Evolutionary conservation across 1,284 basidiomycete species (phyloP).

Genomic region (Moesziomyces globuligerus): DNA sequence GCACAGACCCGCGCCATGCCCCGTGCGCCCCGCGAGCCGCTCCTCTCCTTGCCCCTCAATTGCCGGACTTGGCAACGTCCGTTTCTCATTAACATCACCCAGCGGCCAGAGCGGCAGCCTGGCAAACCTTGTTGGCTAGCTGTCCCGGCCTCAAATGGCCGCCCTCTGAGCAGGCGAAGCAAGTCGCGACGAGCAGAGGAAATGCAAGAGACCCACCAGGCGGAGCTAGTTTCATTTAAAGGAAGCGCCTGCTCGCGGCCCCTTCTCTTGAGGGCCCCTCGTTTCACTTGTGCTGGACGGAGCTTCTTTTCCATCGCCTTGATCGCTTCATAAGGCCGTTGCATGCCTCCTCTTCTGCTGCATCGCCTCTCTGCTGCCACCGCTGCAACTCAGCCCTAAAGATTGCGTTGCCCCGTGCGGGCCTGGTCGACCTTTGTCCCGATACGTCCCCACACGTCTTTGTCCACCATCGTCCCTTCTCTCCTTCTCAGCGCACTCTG

Average conservation of each 20-base stretch:
- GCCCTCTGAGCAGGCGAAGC: no score
- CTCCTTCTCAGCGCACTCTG: slow-evolving; percentile 7
- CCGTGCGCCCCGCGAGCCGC: no score
- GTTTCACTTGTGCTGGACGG: slow-evolving; percentile 14
- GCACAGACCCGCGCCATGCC: not conserved
- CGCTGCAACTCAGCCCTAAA: slow-evolving; percentile 13
- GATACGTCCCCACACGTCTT: slow-evolving; percentile 7
- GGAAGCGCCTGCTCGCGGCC: slow-evolving; percentile 12
- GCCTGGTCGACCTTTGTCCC: not conserved
- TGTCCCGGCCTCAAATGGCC: no score
- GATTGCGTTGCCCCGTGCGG: slow-evolving; percentile 12
- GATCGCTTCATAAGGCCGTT: slow-evolving; percentile 16
- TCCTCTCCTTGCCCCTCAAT: not conserved
- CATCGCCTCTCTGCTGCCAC: not conserved
- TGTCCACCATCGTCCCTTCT: slow-evolving; percentile 6
- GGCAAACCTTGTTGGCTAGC: not conserved
- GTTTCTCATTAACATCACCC: not conserved
- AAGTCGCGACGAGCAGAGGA: no score
- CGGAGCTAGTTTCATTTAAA: slow-evolving; percentile 29
- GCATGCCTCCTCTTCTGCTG: slow-evolving; percentile 3
- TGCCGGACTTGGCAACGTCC: not conserved
- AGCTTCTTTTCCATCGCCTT: slow-evolving; percentile 8
- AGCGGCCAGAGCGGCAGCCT: not conserved
- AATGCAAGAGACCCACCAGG: slow-evolving; percentile 9
- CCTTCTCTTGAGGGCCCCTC: slow-evolving; percentile 1